These are phyloP conservation scores for Musa troglodytarum DNA, from an alignment of 176 grass and related monocot genomes.

Conservation along the genomic window DNA sequence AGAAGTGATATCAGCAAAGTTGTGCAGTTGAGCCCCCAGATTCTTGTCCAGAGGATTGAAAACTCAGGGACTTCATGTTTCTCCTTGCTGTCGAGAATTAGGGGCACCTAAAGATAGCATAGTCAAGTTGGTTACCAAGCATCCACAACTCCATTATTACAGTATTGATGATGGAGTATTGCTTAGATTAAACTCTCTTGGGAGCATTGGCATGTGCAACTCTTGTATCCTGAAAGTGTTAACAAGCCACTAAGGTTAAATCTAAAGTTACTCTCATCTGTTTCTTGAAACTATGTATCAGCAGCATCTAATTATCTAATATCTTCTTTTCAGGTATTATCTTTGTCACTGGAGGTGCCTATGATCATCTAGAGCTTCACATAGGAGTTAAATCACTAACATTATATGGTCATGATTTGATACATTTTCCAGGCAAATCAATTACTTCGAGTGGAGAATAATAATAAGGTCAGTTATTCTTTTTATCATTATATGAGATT, in stretches of 20 bases:
- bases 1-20: conserved; percentile 77
- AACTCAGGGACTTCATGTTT: conserved; percentile 74
- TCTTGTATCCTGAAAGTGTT: conserved; percentile 80
- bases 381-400: not conserved
- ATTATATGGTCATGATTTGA: not conserved
- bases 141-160: conserved; percentile 94
- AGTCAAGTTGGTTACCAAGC: conserved; percentile 93
- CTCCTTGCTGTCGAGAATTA: conserved; percentile 73
- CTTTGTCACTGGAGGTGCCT: conserved; percentile 64
- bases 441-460: not conserved
- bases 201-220: conserved; percentile 80
- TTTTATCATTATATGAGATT: not conserved
- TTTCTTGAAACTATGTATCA: conserved; percentile 4
- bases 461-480: not conserved
- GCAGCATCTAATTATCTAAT: conserved; percentile 10
- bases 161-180: conserved; percentile 95
- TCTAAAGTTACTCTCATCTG: conserved; percentile 1
- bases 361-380: not conserved
- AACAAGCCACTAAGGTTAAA: conserved; percentile 80
- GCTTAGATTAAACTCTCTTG: conserved; percentile 80
- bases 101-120: conserved; percentile 79
- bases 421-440: not conserved
- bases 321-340: conserved; percentile 66
- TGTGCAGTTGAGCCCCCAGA: conserved; percentile 92
- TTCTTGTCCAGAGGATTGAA: conserved; percentile 78